These are phyloP conservation scores for Carex kokanica DNA, from an alignment of 176 grass and related monocot genomes.

Conservation along the genomic window DNA sequence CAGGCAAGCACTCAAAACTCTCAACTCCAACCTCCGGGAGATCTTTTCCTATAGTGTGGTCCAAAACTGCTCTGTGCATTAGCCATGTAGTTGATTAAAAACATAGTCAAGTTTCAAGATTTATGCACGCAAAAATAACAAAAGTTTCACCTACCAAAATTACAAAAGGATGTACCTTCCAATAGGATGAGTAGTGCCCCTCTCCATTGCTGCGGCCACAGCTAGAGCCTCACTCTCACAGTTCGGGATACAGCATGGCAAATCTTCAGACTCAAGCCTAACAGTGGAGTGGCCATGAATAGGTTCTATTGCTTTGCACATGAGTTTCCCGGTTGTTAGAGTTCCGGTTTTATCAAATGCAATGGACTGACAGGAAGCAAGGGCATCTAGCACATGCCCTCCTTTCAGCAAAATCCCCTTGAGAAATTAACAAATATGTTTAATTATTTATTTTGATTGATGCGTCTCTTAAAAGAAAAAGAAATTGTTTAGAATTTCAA, in stretches of 20 bases:
- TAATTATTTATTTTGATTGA: conserved; percentile 17
- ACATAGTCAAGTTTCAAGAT: conserved; percentile 9
- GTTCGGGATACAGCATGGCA: conserved; percentile 75
- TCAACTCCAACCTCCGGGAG: conserved; percentile 79
- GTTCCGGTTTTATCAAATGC: conserved; percentile 99
- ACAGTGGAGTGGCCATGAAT: conserved; percentile 77
- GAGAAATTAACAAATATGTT: conserved; percentile 32
- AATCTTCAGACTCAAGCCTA: conserved; percentile 32
- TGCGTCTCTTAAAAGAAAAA: conserved; percentile 9
- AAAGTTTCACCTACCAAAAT: conserved; percentile 1
- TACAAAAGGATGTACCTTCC: conserved; percentile 51
- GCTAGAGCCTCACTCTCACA: conserved; percentile 98
- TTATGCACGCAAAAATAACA: conserved; percentile 1
- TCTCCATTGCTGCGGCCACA: conserved; percentile 96
- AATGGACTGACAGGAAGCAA: conserved; percentile 79
- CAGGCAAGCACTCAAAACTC: conserved; percentile 91
- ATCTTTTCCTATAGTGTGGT: conserved; percentile 77
- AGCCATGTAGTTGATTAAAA: conserved; percentile 36
- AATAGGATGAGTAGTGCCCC: conserved; percentile 97
- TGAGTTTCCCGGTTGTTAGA: conserved; percentile 92
- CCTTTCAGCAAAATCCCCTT: conserved; percentile 98
- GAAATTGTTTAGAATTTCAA: conserved; percentile 20
- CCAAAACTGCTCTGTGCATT: conserved; percentile 91
- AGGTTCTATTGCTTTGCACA: conserved; percentile 91
- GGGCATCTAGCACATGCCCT: conserved; percentile 94